phyloP scores from a whole-genome alignment of 202 grass and related monocot genomes.

The Eragrostis tef region DNA sequence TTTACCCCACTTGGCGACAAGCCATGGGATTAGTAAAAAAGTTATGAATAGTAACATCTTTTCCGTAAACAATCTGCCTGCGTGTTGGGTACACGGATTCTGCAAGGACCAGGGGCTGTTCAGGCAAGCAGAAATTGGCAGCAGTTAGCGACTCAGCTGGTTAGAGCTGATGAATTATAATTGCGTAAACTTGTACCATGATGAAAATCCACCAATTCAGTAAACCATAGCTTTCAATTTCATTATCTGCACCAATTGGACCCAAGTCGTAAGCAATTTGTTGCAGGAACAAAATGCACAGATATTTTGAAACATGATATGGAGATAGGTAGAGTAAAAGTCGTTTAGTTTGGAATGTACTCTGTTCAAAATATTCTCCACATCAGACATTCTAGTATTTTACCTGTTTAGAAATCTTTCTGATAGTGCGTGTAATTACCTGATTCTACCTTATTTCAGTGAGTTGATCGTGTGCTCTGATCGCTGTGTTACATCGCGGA shows the following conservation, averaged over 20 bases:
- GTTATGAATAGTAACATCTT: too few species aligned
- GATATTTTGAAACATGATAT: background rate
- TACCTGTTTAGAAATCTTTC: background rate
- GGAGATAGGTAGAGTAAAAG: too few species aligned
- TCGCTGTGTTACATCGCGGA: background rate
- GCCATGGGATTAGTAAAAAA: background rate
- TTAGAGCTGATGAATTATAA: background rate
- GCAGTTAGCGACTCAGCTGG: background rate
- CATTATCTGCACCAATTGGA: background rate
- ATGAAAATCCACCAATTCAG: background rate
- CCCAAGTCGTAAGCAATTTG: too few species aligned
- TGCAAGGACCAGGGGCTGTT: too few species aligned
- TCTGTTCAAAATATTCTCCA: too few species aligned
- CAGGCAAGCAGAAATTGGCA: background rate
- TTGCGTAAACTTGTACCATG: background rate
- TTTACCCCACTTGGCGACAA: conserved; percentile 1
- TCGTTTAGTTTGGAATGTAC: too few species aligned
- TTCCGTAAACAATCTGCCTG: too few species aligned
- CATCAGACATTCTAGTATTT: too few species aligned
- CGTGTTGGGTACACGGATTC: too few species aligned
- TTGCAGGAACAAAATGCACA: background rate
- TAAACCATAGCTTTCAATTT: background rate
- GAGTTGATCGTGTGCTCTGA: too few species aligned
- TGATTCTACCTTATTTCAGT: background rate
- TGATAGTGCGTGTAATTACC: too few species aligned